phyloP scores from a whole-genome alignment of 129 eudicot species.

The Calendula officinalis region DNA sequence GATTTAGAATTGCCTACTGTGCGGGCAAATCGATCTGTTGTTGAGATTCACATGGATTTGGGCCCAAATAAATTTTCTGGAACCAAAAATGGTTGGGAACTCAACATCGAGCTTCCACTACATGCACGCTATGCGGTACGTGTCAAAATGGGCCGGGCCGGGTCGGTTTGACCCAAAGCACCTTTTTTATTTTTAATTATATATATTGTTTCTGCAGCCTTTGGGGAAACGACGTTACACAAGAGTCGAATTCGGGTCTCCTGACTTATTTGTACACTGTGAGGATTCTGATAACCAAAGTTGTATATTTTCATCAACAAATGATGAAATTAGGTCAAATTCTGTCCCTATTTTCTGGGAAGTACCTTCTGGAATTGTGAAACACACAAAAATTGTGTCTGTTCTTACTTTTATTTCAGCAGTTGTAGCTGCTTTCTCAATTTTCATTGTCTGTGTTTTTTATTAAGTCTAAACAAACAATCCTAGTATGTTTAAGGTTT shows the following conservation, averaged over 20 bases:
- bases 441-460: constrained; percentile 48
- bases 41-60: constrained; percentile 70
- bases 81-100: constrained; percentile 37
- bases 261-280: constrained; percentile 58
- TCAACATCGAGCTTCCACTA: constrained; percentile 57
- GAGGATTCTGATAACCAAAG: constrained; percentile 28
- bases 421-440: constrained; percentile 50
- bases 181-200: neutral
- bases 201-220: constrained; percentile 48
- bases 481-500: constrained; percentile 31
- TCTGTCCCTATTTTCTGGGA: constrained; percentile 49
- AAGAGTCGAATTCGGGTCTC: constrained; percentile 55
- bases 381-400: constrained; percentile 62
- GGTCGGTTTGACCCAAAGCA: neutral
- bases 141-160: neutral
- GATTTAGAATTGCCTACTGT: constrained; percentile 82
- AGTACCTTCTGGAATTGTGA: constrained; percentile 68
- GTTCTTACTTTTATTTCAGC: constrained; percentile 72
- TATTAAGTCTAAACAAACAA: constrained; percentile 33
- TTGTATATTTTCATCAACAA: constrained; percentile 38
- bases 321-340: constrained; percentile 7
- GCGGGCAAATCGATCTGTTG: constrained; percentile 62
- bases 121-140: constrained; percentile 86
- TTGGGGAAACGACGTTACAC: constrained; percentile 58
- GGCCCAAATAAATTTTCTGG: constrained; percentile 27